A percentile compares a stretch with the other conserved stretches of the same genome.
These are phyloP conservation scores for Colletotrichum sp. DNA, from an alignment of 2,329 filamentous ascomycete genomes.

Conservation along the genomic window DNA sequence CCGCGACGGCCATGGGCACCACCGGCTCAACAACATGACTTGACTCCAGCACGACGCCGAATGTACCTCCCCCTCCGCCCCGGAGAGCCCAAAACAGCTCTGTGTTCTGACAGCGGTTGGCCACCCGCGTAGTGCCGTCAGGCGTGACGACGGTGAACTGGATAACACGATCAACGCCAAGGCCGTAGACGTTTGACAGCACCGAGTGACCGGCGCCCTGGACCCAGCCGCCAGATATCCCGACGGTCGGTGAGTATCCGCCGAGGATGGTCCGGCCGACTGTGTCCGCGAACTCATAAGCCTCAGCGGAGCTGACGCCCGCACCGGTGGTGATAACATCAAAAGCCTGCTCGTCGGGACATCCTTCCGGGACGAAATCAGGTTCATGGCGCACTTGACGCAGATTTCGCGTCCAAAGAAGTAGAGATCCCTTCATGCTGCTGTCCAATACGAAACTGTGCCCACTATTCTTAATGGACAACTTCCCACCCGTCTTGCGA, in stretches of 20 bases:
- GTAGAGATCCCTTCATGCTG: neutral
- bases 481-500: neutral
- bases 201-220: neutral
- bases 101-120: neutral
- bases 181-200: neutral
- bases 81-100: neutral
- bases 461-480: neutral
- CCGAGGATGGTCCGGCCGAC: neutral
- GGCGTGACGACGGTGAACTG: neutral
- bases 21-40: neutral
- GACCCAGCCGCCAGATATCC: neutral
- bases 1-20: neutral
- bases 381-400: neutral
- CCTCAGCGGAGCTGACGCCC: neutral
- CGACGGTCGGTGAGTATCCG: neutral
- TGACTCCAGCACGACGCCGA: neutral
- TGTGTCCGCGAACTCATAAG: neutral
- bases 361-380: fast-evolving
- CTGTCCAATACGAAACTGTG: fast-evolving
- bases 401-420: neutral
- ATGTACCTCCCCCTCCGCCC: neutral
- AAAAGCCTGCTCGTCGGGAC: neutral
- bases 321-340: neutral
- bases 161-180: neutral
- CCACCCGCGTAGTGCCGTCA: neutral